phyloP scores from a whole-genome alignment of 1,284 basidiomycete species.

The Vanrija humicola region DNA sequence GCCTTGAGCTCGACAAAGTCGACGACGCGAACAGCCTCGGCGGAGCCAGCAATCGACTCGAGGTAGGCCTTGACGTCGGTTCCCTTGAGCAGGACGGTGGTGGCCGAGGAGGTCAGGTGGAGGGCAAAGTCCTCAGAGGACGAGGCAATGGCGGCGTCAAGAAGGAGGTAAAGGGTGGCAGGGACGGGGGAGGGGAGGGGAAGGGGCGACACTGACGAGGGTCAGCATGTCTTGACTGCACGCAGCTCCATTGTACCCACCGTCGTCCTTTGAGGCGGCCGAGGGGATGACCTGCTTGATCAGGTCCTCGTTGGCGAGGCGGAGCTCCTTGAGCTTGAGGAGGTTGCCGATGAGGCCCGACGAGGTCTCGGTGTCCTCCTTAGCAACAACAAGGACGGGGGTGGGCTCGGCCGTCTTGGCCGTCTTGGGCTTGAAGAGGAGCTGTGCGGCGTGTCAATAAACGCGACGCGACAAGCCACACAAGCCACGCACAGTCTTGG shows the following conservation, averaged over 20 bases:
- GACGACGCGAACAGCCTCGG: constrained; percentile 51
- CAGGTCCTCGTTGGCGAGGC: constrained; percentile 82
- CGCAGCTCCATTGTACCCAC: constrained; percentile 53
- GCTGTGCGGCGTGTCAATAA: constrained; percentile 18
- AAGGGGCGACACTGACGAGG: constrained; percentile 66
- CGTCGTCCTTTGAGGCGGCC: constrained; percentile 71
- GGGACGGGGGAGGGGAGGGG: constrained; percentile 67
- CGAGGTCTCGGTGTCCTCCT: constrained; percentile 72
- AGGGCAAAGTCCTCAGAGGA: constrained; percentile 61
- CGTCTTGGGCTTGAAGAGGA: constrained; percentile 56
- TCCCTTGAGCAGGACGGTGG: constrained; percentile 72
- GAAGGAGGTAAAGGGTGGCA: constrained; percentile 68
- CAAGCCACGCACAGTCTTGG: constrained; percentile 43
- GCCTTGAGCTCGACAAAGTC: constrained; percentile 67
- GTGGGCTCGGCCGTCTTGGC: constrained; percentile 79
- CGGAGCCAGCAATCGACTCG: constrained; percentile 53
- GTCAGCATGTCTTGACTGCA: background rate
- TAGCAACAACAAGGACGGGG: constrained; percentile 80
- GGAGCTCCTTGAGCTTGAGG: constrained; percentile 82
- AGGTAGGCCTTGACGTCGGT: constrained; percentile 70
- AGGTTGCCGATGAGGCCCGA: constrained; percentile 73
- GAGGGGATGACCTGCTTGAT: constrained; percentile 73
- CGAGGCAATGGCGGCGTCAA: constrained; percentile 71
- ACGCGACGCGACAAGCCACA: background rate
- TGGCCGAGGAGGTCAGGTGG: constrained; percentile 65